phyloP scores from a whole-genome alignment of 176 grass and related monocot genomes.

The Cenchrus purpureus region DNA sequence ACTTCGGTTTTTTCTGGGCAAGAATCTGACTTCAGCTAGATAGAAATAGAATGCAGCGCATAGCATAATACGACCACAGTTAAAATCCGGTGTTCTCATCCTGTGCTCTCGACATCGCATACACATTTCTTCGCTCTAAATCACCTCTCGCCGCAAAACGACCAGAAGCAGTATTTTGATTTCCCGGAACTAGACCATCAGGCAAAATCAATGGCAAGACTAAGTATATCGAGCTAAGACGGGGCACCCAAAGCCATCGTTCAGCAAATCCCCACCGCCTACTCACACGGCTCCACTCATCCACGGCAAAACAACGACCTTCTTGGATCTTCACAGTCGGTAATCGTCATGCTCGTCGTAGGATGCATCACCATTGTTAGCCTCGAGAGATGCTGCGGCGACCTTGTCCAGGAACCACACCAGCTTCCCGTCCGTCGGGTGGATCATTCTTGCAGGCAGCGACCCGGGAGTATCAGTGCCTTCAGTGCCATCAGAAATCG shows the following conservation, averaged over 20 bases:
- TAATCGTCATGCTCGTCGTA: constrained; percentile 20
- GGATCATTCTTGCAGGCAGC: constrained; percentile 63
- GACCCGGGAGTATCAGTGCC: constrained; percentile 23
- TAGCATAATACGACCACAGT: constrained; percentile 29
- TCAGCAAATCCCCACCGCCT: constrained; percentile 35
- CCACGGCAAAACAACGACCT: constrained; percentile 31
- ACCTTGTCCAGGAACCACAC: constrained; percentile 84
- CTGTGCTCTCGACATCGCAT: constrained; percentile 3
- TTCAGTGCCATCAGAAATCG: constrained; percentile 39
- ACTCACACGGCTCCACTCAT: constrained; percentile 45
- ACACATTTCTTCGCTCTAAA: constrained; percentile 39
- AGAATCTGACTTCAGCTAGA: constrained; percentile 19
- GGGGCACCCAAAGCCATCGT: background rate
- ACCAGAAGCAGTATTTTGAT: background rate
- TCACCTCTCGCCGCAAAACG: constrained; percentile 32
- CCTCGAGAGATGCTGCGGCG: constrained; percentile 55
- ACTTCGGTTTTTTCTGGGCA: background rate
- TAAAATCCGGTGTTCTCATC: constrained; percentile 29
- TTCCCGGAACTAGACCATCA: constrained; percentile 21
- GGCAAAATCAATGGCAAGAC: constrained; percentile 34
- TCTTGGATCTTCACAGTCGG: constrained; percentile 3
- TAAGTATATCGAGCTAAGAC: constrained; percentile 35
- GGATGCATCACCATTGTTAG: background rate
- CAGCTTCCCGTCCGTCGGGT: constrained; percentile 71
- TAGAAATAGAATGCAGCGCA: constrained; percentile 21